A percentile compares a stretch with the other conserved stretches of the same genome.
Conservation (phyloP, 305 asterid genomes). For the Fraxinus baroniana region DNA sequence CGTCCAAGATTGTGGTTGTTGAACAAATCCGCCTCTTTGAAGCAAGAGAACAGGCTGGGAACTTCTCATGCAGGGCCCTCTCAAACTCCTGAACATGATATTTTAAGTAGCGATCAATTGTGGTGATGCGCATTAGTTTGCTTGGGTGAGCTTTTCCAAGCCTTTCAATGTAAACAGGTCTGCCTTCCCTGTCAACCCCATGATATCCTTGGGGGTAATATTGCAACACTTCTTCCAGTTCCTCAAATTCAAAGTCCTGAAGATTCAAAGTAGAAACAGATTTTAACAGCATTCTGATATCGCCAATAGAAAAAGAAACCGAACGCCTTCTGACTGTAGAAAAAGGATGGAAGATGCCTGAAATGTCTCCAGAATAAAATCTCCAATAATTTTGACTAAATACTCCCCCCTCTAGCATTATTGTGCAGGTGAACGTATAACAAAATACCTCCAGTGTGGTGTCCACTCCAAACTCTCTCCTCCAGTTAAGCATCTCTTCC, state of each 20-base stretch:
- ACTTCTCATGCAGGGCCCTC: slow-evolving; percentile 74
- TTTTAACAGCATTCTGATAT: slow-evolving; percentile 12
- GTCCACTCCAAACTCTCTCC: slow-evolving; percentile 83
- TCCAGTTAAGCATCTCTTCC: slow-evolving; percentile 98
- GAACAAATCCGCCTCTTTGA: slow-evolving; percentile 78
- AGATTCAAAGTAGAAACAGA: slow-evolving; percentile 18
- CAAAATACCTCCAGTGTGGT: slow-evolving; percentile 73
- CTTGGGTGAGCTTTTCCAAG: slow-evolving; percentile 93
- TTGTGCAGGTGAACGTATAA: slow-evolving; percentile 15
- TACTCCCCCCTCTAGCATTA: neutral
- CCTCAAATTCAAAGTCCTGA: slow-evolving; percentile 83
- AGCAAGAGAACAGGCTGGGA: slow-evolving; percentile 91
- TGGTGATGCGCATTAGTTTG: slow-evolving; percentile 72
- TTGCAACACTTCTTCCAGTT: slow-evolving; percentile 85
- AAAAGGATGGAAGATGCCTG: slow-evolving; percentile 7
- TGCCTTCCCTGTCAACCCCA: slow-evolving; percentile 96
- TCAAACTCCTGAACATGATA: slow-evolving; percentile 97
- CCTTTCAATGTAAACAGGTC: slow-evolving; percentile 93
- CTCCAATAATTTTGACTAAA: slow-evolving; percentile 8
- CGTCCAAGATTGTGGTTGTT: slow-evolving; percentile 86
- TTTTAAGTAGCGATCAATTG: slow-evolving; percentile 76
- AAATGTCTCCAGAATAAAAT: slow-evolving; percentile 10
- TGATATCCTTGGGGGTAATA: slow-evolving; percentile 97
- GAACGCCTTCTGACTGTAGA: neutral
- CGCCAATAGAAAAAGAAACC: neutral